Base-by-base conservation (phyloP, 106 monocot species). In the Acorus gramineus region DNA sequence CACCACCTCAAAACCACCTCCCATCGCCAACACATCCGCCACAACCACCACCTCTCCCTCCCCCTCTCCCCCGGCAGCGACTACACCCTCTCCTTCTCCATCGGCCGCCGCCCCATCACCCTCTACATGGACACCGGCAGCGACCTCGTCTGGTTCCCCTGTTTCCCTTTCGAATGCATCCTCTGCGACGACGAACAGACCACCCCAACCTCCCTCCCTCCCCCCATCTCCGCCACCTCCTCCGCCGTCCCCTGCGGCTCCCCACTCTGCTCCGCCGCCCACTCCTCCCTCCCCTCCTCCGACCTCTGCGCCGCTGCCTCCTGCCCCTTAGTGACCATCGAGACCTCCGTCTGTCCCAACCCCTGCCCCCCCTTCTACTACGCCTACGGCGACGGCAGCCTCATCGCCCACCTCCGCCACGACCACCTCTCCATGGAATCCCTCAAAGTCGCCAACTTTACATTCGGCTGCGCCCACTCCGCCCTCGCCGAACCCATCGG, bases 91-190 rank as follows among this genome's bases (percentile, higher is more conserved):
- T 73, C 87, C 45, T 58, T 79, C 53, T 76, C 76, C 50, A 50
- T 84, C 8, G 89, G 84, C 48, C 58, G 70, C 52, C 10, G 53
- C 52, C 67, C 66, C 4, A 44, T 77, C 46, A 75, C 75, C 42
- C 85, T 96, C 69, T 96, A 71, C 90, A 74, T 96, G 75, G 95
- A 96, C 82, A 96, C 95, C 14, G 95, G 90, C 60, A 90, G 90
- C 80, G 95, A 96, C 76, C 84, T 96, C 47, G 82, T 96, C 53
- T 96, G 95, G 95, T 77, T 90, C 78, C 95, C 95, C 50, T 95
- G 95, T 84, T 69, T 84, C 42, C 95, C 95, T 2, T 95, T 95
- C 76, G 66, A 80, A 14, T 95, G 95, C 80, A 90, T 90, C 46
- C 86, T 90, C 73, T 90, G 90, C 70, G 84, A 90, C 12, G 82